Base-by-base conservation (phyloP, 2,329 filamentous ascomycete species). In the Trichophyton simii region DNA sequence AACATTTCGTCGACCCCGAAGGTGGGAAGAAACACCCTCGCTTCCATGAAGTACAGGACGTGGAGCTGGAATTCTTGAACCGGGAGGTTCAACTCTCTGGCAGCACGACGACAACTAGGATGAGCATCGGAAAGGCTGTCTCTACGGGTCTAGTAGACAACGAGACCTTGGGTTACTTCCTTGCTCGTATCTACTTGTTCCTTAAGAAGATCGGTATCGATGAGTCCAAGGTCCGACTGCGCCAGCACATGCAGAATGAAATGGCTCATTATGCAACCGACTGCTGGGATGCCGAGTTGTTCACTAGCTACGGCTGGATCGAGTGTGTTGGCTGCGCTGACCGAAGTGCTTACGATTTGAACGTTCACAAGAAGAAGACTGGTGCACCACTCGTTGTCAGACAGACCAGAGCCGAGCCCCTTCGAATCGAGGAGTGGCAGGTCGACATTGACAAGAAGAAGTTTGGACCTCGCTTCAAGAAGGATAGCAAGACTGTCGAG, bases 301-400 rank as follows among this genome's bases (percentile, higher is more conserved):
- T 88, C 65, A 97, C 89, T 62, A 91, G 88, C 64, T 91, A 91
- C 70, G 94, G 94, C 73, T 99, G 94, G 94, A 89, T 97, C 65
- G 94, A 99, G 79, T 97, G 92, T 74, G 92, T 97, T 70, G 94
- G 94, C 65, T 97, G 94, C 75, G 94, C 94, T 64, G 92, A 96
- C 73, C 85, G 94, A 69, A 95, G 89, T 72, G 94, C 94, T 20
- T 99, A 96, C 74, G 94, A 99, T 76, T 75, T 97, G 73, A 87
- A 84, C 41, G 91, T 96, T 8, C 94, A 97, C 76, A 86, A 87
- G 72, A 92, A 96, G 78, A 91, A 90, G 79, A 97, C 94, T 36
- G 91, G 90, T 63, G 86, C 88, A 13, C 86, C 91, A 48, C 82
- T 99, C 22, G 80, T 94, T 57, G 94, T 97, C 46, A 86, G 91